phyloP scores from a whole-genome alignment of 179 eudicot genomes.

The Heliamphora pulchella region DNA sequence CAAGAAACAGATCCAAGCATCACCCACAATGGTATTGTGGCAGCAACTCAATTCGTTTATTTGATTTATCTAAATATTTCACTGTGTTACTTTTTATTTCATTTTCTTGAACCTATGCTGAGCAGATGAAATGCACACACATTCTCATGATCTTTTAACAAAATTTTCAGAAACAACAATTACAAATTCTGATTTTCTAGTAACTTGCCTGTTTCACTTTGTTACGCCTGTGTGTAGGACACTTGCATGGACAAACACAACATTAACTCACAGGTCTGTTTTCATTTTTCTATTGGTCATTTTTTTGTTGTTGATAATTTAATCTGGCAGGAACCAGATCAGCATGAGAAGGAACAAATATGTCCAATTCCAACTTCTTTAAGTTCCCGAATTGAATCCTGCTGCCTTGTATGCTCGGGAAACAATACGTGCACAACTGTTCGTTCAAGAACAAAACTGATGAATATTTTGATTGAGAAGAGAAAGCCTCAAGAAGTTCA shows the following conservation, averaged over 20 bases:
- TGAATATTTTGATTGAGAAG: conserved; percentile 57
- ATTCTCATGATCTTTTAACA: background rate
- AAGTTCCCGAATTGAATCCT: conserved; percentile 22
- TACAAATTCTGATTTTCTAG: background rate
- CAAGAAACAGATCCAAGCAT: conserved; percentile 52
- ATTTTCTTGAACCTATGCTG: background rate
- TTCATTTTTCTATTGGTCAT: background rate
- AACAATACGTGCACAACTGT: conserved; percentile 57
- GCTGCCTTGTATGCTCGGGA: conserved; percentile 45
- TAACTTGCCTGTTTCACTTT: background rate
- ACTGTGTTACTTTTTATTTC: background rate
- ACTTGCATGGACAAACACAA: background rate
- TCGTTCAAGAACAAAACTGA: conserved; percentile 66
- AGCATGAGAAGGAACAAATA: conserved; percentile 36
- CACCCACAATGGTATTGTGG: conserved; percentile 45
- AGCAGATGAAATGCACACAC: background rate
- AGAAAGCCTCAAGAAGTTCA: conserved; percentile 64
- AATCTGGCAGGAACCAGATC: conserved; percentile 33
- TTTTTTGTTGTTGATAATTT: background rate
- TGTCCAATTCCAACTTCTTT: conserved; percentile 29
- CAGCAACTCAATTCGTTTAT: background rate
- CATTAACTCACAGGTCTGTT: background rate
- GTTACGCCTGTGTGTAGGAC: background rate
- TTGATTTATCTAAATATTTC: background rate
- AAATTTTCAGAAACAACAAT: background rate